Percentiles rank a stretch among this genome's conserved stretches.
These are phyloP conservation scores for Beauveria sp. DNA, from an alignment of 2,329 filamentous ascomycete genomes.

Conservation along the genomic window DNA sequence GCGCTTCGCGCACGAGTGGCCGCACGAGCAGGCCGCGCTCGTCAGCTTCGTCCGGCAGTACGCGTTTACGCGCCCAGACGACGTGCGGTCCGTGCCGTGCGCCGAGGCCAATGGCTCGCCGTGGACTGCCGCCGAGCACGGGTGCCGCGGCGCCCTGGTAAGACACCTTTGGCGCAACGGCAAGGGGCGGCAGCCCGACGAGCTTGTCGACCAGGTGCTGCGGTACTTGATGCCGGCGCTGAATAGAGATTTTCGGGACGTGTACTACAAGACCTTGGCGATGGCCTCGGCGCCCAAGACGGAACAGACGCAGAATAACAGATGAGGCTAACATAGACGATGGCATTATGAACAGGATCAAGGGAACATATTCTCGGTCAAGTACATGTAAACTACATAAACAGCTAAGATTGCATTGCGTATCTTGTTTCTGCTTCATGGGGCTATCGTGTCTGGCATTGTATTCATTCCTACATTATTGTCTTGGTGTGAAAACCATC, in stretches of 20 bases:
- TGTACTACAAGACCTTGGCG: background rate
- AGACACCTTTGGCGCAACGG: background rate
- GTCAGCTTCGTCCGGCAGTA: background rate
- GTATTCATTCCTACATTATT: no score
- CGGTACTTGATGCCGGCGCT: background rate
- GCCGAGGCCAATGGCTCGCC: conserved; percentile 5
- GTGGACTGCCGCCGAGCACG: background rate
- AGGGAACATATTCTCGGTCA: no score
- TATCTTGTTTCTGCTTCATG: no score
- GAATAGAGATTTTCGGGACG: background rate
- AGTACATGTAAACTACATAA: no score
- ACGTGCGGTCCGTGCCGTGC: background rate
- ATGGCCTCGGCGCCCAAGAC: background rate
- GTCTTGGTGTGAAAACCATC: no score
- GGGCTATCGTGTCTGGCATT: no score
- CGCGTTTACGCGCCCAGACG: background rate
- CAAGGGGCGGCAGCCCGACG: background rate
- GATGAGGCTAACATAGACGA: background rate
- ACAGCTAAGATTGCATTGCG: no score
- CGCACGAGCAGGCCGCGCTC: conserved; percentile 4
- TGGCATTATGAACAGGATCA: background rate
- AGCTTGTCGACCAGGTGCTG: background rate
- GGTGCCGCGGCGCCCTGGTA: background rate
- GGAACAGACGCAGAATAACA: background rate
- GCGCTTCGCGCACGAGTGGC: conserved; percentile 3